phyloP scores from a whole-genome alignment of 139 green algal species.

The Pleodorina starrii region DNA sequence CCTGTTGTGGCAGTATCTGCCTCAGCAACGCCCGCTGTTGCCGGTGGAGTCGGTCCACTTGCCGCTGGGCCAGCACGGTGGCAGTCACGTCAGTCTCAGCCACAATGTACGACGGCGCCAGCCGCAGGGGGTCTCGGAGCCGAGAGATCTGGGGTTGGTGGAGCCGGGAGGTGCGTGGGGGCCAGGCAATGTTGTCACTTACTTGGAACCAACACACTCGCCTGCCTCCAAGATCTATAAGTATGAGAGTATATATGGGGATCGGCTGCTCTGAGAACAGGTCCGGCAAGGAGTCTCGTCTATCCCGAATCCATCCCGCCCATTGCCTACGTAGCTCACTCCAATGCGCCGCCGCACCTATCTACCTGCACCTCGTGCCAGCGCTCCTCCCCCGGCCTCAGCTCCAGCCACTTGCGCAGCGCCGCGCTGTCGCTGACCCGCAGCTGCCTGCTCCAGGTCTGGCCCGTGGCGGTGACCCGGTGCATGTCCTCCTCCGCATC shows the following conservation, averaged over 20 bases:
- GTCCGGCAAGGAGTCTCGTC: no score
- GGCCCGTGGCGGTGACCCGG: not conserved
- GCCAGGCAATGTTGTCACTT: no score
- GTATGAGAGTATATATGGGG: no score
- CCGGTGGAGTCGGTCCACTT: constrained; percentile 4
- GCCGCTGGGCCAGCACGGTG: constrained; percentile 4
- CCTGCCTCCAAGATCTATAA: no score
- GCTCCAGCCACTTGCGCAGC: constrained; percentile 24
- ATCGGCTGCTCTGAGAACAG: no score
- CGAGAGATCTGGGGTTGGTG: not conserved
- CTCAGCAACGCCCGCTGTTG: constrained; percentile 34
- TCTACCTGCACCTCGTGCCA: constrained; percentile 47
- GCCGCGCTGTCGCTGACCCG: constrained; percentile 10
- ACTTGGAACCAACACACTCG: no score
- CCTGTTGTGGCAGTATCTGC: constrained; percentile 39
- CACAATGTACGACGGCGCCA: not conserved
- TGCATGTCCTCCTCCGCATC: constrained; percentile 23
- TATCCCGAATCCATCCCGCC: no score
- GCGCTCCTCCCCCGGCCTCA: not conserved
- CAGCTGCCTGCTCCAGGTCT: constrained; percentile 12
- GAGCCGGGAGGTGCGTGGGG: no score
- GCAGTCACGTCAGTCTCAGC: constrained; percentile 39
- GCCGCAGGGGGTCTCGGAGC: constrained; percentile 17
- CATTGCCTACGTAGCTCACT: no score
- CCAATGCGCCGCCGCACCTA: no score